Percentiles rank a stretch among this genome's conserved stretches.
These are phyloP conservation scores for Linnemannia exigua DNA, from an alignment of 192 early-diverging fungal species.

Conservation along the genomic window DNA sequence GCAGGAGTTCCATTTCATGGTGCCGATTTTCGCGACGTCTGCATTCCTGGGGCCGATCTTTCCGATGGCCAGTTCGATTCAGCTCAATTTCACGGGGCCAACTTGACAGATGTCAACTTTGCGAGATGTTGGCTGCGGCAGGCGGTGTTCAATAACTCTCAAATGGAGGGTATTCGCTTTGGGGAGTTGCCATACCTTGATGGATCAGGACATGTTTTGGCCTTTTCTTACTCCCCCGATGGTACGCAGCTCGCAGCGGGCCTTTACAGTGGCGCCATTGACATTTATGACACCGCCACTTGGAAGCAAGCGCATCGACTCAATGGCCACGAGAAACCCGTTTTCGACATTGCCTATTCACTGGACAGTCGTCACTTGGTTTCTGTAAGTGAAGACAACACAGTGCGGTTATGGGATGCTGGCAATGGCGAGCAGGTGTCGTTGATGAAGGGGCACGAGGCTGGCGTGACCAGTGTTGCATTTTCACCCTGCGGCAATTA, in stretches of 20 bases:
- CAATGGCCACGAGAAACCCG: not conserved
- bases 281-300: not conserved
- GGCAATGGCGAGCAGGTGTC: not conserved
- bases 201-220: not conserved
- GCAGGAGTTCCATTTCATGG: constrained; percentile 14
- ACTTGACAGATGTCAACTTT: constrained; percentile 2
- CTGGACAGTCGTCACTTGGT: not conserved
- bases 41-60: constrained; percentile 18
- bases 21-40: constrained; percentile 7
- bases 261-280: not conserved
- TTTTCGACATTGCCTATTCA: not conserved
- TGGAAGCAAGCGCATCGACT: not conserved
- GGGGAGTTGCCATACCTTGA: constrained; percentile 6
- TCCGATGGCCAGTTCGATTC: constrained; percentile 18
- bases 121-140: not conserved
- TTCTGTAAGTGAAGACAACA: not conserved
- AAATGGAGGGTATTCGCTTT: constrained; percentile 5
- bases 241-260: not conserved
- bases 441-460: not conserved
- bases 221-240: constrained; percentile 7
- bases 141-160: not conserved
- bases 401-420: not conserved
- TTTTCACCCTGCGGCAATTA: not conserved
- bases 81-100: not conserved
- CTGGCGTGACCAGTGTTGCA: not conserved